phyloP scores from a whole-genome alignment of 306 rosid genomes.

The Corylus avellana region DNA sequence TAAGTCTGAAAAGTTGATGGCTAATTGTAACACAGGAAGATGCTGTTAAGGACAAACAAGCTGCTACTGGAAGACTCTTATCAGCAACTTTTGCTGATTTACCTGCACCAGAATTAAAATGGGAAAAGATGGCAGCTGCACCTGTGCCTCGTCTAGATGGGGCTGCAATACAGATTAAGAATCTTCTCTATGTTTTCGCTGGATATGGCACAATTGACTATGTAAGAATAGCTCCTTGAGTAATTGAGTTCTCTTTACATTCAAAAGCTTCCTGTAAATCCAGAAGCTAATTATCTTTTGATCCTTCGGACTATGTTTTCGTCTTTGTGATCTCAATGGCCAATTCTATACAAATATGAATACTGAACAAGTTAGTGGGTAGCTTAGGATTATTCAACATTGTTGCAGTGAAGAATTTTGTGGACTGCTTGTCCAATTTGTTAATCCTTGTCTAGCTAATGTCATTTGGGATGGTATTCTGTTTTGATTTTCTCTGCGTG shows the following conservation, averaged over 20 bases:
- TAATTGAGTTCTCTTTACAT: background rate
- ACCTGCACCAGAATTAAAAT: constrained; percentile 58
- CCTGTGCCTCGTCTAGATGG: constrained; percentile 97
- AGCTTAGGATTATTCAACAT: background rate
- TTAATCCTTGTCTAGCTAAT: background rate
- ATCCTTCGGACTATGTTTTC: background rate
- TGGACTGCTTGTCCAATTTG: background rate
- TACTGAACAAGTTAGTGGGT: background rate
- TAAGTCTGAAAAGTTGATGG: background rate
- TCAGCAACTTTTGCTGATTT: constrained; percentile 90
- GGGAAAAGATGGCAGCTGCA: constrained; percentile 76
- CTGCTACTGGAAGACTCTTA: constrained; percentile 42
- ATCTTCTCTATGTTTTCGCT: constrained; percentile 78
- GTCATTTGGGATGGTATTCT: background rate
- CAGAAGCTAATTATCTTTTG: background rate
- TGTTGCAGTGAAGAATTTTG: background rate
- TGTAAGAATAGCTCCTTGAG: constrained; percentile 39
- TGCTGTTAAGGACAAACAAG: background rate
- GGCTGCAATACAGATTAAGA: constrained; percentile 80
- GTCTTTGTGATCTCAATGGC: constrained; percentile 5
- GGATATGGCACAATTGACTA: constrained; percentile 77
- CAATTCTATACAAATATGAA: background rate
- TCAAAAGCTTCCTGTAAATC: background rate
- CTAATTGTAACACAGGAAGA: constrained; percentile 14
- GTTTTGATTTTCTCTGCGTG: background rate